Conservation (phyloP, 768 basidiomycete species). For the Lactifluus subvellereus region DNA sequence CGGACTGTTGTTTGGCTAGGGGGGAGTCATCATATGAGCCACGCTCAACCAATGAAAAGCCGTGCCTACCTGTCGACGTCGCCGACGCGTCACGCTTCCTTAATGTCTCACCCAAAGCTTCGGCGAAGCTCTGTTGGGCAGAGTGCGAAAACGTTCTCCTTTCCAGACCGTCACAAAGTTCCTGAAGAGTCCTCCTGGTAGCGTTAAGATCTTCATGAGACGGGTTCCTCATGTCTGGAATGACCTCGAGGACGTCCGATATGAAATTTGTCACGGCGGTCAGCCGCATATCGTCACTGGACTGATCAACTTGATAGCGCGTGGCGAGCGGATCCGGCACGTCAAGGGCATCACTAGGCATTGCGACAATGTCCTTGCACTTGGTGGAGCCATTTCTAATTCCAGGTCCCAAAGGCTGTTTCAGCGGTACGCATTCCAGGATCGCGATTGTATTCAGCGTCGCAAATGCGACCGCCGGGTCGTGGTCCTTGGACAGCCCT, state of each 20-base stretch:
- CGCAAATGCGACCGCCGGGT: neutral
- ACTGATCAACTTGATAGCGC: neutral
- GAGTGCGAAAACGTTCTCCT: neutral
- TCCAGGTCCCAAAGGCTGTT: neutral
- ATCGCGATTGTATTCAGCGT: neutral
- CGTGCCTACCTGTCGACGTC: neutral
- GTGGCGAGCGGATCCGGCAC: neutral
- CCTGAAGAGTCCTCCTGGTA: neutral
- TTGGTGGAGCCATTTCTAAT: neutral
- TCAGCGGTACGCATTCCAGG: neutral
- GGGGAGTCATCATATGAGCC: neutral
- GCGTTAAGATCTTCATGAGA: slow-evolving; percentile 5
- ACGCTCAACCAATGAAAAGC: neutral
- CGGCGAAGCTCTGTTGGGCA: neutral
- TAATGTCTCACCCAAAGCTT: neutral
- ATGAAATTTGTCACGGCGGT: neutral
- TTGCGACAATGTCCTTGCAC: neutral
- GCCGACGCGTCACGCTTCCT: neutral
- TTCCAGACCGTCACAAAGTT: slow-evolving; percentile 5
- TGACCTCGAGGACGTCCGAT: neutral
- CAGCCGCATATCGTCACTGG: neutral
- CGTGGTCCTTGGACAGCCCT: slow-evolving; percentile 2
- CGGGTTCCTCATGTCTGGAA: neutral
- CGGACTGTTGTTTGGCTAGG: neutral
- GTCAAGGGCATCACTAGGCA: neutral